These are phyloP conservation scores for Taxawa tesnikishii DNA, from an alignment of 2,329 filamentous ascomycete species.

Conservation along the genomic window DNA sequence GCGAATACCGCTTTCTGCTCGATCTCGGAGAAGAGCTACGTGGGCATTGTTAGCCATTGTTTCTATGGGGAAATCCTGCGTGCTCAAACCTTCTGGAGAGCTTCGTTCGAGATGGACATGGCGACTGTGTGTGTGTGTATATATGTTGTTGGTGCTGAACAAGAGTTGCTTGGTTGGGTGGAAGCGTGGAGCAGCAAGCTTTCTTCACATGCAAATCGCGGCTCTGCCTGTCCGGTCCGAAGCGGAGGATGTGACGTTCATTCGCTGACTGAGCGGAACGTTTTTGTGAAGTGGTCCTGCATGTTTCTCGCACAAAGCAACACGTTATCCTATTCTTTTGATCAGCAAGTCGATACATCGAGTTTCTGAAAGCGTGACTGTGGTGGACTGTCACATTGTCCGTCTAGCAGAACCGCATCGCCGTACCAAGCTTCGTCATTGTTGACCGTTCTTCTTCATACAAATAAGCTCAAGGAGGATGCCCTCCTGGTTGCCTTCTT, in stretches of 20 bases:
- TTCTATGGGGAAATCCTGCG: neutral
- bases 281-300: too few species aligned
- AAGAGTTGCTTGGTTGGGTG: too few species aligned
- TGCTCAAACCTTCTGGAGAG: slow-evolving; percentile 71
- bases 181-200: too few species aligned
- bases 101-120: slow-evolving; percentile 93
- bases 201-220: too few species aligned
- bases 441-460: too few species aligned
- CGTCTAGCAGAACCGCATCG: neutral
- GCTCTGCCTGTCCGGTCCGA: too few species aligned
- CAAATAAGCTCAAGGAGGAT: slow-evolving; percentile 10
- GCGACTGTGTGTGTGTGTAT: slow-evolving; percentile 16
- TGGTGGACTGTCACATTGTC: neutral
- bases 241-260: too few species aligned
- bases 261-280: too few species aligned
- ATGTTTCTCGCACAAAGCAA: neutral
- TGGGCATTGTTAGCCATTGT: slow-evolving; percentile 6
- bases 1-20: slow-evolving; percentile 78
- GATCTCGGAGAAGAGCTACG: slow-evolving; percentile 81
- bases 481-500: slow-evolving; percentile 27
- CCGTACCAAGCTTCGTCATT: neutral
- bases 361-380: too few species aligned
- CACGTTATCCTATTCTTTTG: neutral
- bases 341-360: neutral
- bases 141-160: slow-evolving; percentile 1